A percentile compares a stretch with the other conserved stretches of the same genome.
Conservation (phyloP, 768 basidiomycete species). For the Tylopilus rubrobrunneus region DNA sequence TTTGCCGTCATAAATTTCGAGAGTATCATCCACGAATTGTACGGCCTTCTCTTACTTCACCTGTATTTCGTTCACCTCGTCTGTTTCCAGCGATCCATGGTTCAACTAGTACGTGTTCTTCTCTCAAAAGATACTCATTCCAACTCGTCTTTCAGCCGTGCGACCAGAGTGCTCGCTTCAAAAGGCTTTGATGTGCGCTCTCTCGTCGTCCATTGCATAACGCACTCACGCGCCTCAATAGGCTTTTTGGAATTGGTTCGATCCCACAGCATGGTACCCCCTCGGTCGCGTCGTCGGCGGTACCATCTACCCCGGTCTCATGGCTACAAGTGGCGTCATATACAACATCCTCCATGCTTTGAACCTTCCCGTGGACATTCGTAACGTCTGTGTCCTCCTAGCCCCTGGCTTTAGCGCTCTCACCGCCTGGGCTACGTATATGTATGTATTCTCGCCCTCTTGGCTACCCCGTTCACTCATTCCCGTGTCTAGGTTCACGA, state of each 20-base stretch:
- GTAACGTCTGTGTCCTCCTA: constrained; percentile 93
- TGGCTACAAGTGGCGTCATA: constrained; percentile 97
- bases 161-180: constrained; percentile 84
- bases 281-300: constrained; percentile 97
- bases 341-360: constrained; percentile 85
- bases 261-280: constrained; percentile 99
- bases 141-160: constrained; percentile 56
- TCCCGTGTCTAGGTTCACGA: constrained; percentile 72
- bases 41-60: constrained; percentile 30
- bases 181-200: constrained; percentile 90
- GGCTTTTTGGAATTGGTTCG: constrained; percentile 99
- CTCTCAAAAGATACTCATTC: background rate
- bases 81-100: constrained; percentile 83
- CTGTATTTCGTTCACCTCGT: background rate
- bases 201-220: background rate
- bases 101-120: constrained; percentile 85
- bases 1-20: constrained; percentile 99
- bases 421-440: constrained; percentile 95
- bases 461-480: background rate
- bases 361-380: constrained; percentile 94
- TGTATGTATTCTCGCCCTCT: constrained; percentile 47
- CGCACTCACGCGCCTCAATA: constrained; percentile 30
- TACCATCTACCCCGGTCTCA: constrained; percentile 96
- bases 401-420: constrained; percentile 96
- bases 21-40: constrained; percentile 99